Evolutionary conservation across 257 asterid genomes (phyloP).

Genomic region (Jacaranda mimosifolia): DNA sequence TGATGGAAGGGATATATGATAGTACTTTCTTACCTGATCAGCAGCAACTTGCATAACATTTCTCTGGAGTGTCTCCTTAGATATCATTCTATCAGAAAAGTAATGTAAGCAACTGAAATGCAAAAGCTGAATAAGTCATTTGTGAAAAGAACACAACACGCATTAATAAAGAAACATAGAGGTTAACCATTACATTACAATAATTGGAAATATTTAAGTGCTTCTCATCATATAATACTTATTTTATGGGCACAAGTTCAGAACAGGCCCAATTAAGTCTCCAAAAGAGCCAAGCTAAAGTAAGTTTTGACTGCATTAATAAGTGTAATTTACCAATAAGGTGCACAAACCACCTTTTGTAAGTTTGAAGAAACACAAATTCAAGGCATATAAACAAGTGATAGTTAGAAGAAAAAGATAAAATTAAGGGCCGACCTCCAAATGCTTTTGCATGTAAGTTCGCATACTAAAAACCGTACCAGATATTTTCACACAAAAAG

Average conservation of each 20-base stretch:
- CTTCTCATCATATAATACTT: no score
- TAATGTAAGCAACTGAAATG: constrained; percentile 60
- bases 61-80: constrained; percentile 69
- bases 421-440: neutral
- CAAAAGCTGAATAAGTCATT: neutral
- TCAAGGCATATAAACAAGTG: no score
- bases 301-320: neutral
- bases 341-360: neutral
- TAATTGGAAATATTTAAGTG: no score
- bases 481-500: neutral
- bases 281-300: neutral
- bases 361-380: no score
- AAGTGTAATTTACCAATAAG: neutral
- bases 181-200: neutral
- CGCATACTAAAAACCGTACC: neutral
- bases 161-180: neutral
- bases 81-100: constrained; percentile 79
- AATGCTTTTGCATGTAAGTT: neutral
- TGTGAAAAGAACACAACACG: neutral
- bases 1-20: neutral
- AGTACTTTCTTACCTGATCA: constrained; percentile 53
- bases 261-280: neutral
- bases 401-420: no score
- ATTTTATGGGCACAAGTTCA: no score
- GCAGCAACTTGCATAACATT: constrained; percentile 79